Evolutionary conservation across 148 eudicot species (phyloP).

Genomic region (Chenopodium berlandieri): DNA sequence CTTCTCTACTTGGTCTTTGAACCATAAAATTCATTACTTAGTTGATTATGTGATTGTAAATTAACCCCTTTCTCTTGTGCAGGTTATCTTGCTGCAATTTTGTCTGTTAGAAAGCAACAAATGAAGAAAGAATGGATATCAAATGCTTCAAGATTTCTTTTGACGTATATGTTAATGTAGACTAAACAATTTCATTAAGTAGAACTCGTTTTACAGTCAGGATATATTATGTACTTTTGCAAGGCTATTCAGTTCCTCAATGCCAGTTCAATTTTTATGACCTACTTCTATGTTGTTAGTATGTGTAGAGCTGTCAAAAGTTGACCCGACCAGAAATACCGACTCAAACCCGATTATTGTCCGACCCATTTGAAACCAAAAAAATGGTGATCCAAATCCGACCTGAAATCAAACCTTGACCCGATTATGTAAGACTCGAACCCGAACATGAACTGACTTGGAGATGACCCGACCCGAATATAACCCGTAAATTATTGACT

Average conservation of each 20-base stretch:
- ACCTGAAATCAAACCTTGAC: no score
- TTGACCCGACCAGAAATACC: no score
- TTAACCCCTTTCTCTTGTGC: conserved; percentile 11
- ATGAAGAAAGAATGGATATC: conserved; percentile 10
- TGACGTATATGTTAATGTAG: conserved; percentile 7
- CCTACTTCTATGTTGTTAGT: no score
- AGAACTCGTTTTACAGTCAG: conserved; percentile 1
- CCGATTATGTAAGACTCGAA: no score
- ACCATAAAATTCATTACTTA: neutral
- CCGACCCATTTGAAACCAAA: no score
- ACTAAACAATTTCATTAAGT: neutral
- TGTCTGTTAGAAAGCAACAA: neutral
- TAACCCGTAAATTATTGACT: no score
- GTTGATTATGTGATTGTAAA: neutral
- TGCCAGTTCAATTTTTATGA: neutral
- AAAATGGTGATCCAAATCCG: no score
- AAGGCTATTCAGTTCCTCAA: neutral
- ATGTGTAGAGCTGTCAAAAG: no score
- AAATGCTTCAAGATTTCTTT: conserved; percentile 8
- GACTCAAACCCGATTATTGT: no score
- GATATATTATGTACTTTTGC: conserved; percentile 1
- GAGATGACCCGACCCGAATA: no score
- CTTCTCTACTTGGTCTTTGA: neutral
- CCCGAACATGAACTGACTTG: no score
- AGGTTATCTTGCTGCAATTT: conserved; percentile 1